Evolutionary conservation across 371 early-diverging fungal species (phyloP), one percentile per base, ranked within the genome.

Genomic region (Apophysomyces trapeziformis): DNA sequence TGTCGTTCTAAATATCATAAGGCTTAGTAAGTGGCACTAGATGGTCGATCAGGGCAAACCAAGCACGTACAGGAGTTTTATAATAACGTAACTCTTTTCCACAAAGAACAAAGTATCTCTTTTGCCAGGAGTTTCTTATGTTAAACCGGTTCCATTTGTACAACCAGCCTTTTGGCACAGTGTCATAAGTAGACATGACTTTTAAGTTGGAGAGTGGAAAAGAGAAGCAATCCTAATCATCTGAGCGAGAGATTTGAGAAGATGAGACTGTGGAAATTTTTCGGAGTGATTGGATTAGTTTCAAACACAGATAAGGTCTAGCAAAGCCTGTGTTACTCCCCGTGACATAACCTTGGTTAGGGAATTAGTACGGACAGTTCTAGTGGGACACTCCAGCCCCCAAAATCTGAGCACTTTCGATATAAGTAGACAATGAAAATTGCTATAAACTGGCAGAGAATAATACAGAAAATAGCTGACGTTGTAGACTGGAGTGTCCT

Each of bases 21-120:
- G 18, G 54, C 54, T 50, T 50, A 50, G 54, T 50, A 50, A 50
- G 54, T 21, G 21, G 21, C 18, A n/a, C 2, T 1, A 16, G 16
- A 16, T 1, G 21, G 21, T 21, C 21, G 47, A 21, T 50, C 7
- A 21, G 21, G 32, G 32, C 32, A 26, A 26, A 26, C 32, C 32
- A 26, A 8, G 11, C 14, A 45, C 63, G 18, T 73, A 73, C 73
- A 13, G 57, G 65, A 32, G 58, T 35, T 41, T 67, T 73, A 58
- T 69, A 73, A 43, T 69, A 73, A 13, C 67, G 64, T 60, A 73
- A 38, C 58, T 73, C 73, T 6, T 61, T 60, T 4, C 60, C 69
- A 13, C 37, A 13, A 2, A 73, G 59, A 16, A 69, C 67, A 43
- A 61, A 73, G 54, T 62, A 69, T 32, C 73, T 67, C 36, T 57